Conservation (phyloP, 208 protist genomes). For the Crithidia sp. region DNA sequence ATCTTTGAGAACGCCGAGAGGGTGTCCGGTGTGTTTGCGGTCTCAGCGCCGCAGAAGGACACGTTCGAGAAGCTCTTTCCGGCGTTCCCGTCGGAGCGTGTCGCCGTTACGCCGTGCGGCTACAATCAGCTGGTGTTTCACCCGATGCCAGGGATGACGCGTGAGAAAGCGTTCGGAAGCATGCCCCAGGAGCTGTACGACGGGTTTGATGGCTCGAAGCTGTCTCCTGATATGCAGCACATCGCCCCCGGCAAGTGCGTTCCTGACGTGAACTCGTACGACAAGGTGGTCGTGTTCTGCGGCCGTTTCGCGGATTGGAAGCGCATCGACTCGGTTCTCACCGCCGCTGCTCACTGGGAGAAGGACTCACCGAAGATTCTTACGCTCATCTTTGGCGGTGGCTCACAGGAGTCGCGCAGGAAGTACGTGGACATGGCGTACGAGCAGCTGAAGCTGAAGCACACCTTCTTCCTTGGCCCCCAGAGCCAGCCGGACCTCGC, state of each 20-base stretch:
- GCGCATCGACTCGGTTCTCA: slow-evolving; percentile 64
- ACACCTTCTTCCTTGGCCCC: slow-evolving; percentile 77
- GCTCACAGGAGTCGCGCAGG: slow-evolving; percentile 57
- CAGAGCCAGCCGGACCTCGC: slow-evolving; percentile 67
- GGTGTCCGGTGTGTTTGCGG: slow-evolving; percentile 66
- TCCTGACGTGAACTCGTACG: slow-evolving; percentile 58
- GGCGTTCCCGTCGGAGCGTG: slow-evolving; percentile 55
- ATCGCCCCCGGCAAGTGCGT: slow-evolving; percentile 41
- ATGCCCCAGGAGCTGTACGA: slow-evolving; percentile 73
- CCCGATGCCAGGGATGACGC: slow-evolving; percentile 62
- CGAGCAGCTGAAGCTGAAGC: slow-evolving; percentile 48
- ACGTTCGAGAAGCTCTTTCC: slow-evolving; percentile 68
- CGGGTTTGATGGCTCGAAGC: slow-evolving; percentile 39
- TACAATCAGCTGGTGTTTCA: slow-evolving; percentile 83
- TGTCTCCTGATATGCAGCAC: slow-evolving; percentile 32
- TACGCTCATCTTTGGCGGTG: slow-evolving; percentile 66
- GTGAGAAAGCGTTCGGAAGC: slow-evolving; percentile 55
- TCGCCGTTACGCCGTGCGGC: slow-evolving; percentile 67
- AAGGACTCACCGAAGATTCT: slow-evolving; percentile 45
- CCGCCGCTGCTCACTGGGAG: slow-evolving; percentile 63
- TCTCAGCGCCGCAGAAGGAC: slow-evolving; percentile 69
- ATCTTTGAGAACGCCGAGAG: slow-evolving; percentile 60
- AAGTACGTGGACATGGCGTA: slow-evolving; percentile 77
- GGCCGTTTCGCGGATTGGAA: slow-evolving; percentile 87
- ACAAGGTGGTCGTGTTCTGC: slow-evolving; percentile 73